Base-by-base conservation (phyloP, 73 alveolate species). In the Paraurostyla sp. region DNA sequence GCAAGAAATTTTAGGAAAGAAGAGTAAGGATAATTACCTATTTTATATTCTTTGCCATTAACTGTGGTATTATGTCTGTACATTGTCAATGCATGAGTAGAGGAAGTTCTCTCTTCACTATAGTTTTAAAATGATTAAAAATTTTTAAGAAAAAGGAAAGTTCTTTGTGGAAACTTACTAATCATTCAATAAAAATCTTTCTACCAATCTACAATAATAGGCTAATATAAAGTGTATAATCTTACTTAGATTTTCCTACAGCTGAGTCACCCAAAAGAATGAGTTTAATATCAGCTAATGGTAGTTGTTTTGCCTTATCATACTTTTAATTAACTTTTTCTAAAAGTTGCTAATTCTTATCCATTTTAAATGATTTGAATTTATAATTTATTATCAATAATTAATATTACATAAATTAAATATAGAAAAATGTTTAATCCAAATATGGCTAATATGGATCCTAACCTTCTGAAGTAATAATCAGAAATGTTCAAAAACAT, bases 181-280 rank as follows among this genome's bases (percentile, higher is more conserved):
- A 89, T 95, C 98, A 84, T 97, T 88, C 60, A 89, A 89, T 40
- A 94, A 85, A 88, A 92, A 96, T 76, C 97, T 83, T 48, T 93
- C 95, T 35, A 93, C 97, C 27, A 88, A 54, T 78, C 89, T 78
- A 78, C n/a, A 62, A 62, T 49, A 52, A 41, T 32, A 1, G 7
- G 18, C 27, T 11, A 38, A 18, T 9, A 78, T 7, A 1, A 54
- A 9, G 32, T 9, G 3, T 27, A 9, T 29, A 30, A 36, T 52
- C 38, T 92, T 87, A 93, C 96, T 98, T 97, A 43, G 99, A 96
- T 95, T 98, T 98, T 71, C 99, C 99, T 29, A 98, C 99, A 38
- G 99, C 99, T 15, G 99, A 96, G 92, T 98, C 99, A 7, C 99
- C 99, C 23, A 98, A 92, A 22, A 98, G 92, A 69, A 98, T 98